Conservation (phyloP, 2,329 filamentous ascomycete species). For the Botrytis fragariae region DNA sequence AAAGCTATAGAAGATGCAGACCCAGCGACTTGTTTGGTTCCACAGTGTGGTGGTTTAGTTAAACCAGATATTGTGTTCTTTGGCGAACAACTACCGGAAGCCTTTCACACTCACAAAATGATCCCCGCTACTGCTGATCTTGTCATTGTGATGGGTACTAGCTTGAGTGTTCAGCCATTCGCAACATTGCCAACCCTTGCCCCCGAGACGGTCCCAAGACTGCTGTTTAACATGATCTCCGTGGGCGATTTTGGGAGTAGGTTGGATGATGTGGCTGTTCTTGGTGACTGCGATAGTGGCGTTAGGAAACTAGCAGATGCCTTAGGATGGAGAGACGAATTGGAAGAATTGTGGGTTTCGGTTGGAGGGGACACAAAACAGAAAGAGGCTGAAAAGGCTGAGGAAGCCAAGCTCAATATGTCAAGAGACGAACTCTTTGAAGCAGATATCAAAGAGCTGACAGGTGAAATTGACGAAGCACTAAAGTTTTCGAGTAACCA, state of each 20-base stretch:
- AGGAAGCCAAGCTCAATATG: slow-evolving; percentile 26
- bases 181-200: slow-evolving; percentile 71
- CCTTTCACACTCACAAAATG: slow-evolving; percentile 59
- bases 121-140: slow-evolving; percentile 67
- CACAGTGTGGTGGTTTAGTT: slow-evolving; percentile 69
- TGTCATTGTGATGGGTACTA: slow-evolving; percentile 84
- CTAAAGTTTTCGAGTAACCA: slow-evolving; percentile 38
- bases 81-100: slow-evolving; percentile 66
- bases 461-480: slow-evolving; percentile 39
- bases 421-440: slow-evolving; percentile 49
- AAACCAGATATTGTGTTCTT: slow-evolving; percentile 84
- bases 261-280: slow-evolving; percentile 77
- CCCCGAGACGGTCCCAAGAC: slow-evolving; percentile 61
- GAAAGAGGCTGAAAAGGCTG: slow-evolving; percentile 35
- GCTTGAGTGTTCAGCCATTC: slow-evolving; percentile 84
- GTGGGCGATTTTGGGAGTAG: slow-evolving; percentile 77
- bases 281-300: slow-evolving; percentile 81
- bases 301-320: slow-evolving; percentile 75
- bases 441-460: slow-evolving; percentile 40
- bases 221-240: slow-evolving; percentile 83
- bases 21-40: slow-evolving; percentile 65
- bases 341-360: slow-evolving; percentile 71
- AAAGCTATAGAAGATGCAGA: slow-evolving; percentile 62
- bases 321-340: slow-evolving; percentile 81
- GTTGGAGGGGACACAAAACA: slow-evolving; percentile 60